Evolutionary conservation across 441 rosid genomes (phyloP).

Genomic region (Lepidium campestre): DNA sequence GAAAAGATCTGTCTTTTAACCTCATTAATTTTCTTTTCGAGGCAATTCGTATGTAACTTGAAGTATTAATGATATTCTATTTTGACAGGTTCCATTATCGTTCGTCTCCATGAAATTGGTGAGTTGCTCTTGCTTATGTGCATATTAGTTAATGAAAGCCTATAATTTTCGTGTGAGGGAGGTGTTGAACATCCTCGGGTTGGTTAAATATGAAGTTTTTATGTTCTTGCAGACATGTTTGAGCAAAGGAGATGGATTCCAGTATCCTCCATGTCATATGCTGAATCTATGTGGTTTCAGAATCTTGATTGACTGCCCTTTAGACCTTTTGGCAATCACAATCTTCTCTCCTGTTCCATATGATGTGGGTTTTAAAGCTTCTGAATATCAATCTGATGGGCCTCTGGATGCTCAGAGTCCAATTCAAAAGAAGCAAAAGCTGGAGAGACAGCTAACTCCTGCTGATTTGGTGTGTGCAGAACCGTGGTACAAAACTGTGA

Average conservation of each 20-base stretch:
- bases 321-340: constrained; percentile 63
- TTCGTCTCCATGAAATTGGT: constrained; percentile 42
- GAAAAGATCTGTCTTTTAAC: background rate
- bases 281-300: constrained; percentile 59
- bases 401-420: constrained; percentile 17
- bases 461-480: constrained; percentile 47
- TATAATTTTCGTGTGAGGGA: background rate
- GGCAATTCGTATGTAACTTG: background rate
- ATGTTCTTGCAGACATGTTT: constrained; percentile 61
- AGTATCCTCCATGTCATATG: constrained; percentile 66
- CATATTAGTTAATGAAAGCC: background rate
- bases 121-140: constrained; percentile 23
- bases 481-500: constrained; percentile 77
- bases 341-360: constrained; percentile 59
- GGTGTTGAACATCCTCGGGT: background rate
- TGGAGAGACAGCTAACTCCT: constrained; percentile 36
- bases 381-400: constrained; percentile 11
- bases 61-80: background rate
- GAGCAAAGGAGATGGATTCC: constrained; percentile 67
- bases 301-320: constrained; percentile 71
- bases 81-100: background rate
- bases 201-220: constrained; percentile 6
- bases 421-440: constrained; percentile 38
- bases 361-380: constrained; percentile 25
- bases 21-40: background rate